Evolutionary conservation across 2,329 filamentous ascomycete genomes (phyloP).

Genomic region (Botrytis squamosa): DNA sequence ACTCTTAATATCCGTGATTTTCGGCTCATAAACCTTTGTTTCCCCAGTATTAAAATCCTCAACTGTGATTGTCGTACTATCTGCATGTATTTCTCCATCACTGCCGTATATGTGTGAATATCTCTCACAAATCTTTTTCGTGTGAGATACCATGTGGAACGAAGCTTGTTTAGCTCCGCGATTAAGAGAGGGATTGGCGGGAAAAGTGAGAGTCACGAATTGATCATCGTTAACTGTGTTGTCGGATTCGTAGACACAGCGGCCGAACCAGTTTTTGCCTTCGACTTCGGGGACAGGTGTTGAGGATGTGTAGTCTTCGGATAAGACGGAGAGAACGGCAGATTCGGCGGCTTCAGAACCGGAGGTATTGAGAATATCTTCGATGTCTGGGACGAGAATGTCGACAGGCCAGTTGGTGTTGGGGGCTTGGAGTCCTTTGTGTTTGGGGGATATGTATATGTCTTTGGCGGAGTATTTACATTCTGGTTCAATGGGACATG

Average conservation of each 20-base stretch:
- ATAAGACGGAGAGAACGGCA: slow-evolving; percentile 41
- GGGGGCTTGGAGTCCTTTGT: slow-evolving; percentile 58
- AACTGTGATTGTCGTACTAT: slow-evolving; percentile 73
- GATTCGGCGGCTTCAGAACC: slow-evolving; percentile 51
- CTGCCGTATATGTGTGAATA: slow-evolving; percentile 85
- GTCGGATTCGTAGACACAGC: slow-evolving; percentile 92
- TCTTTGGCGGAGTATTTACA: slow-evolving; percentile 86
- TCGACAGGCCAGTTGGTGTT: slow-evolving; percentile 79
- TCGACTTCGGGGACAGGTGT: slow-evolving; percentile 50
- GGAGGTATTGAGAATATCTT: slow-evolving; percentile 59
- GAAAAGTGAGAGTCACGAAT: slow-evolving; percentile 80
- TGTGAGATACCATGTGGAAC: slow-evolving; percentile 93
- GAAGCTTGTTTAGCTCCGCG: slow-evolving; percentile 75
- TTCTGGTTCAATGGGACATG: slow-evolving; percentile 68
- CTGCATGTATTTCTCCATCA: slow-evolving; percentile 80
- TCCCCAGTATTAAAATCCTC: slow-evolving; percentile 65
- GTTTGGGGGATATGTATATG: slow-evolving; percentile 55
- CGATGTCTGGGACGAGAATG: slow-evolving; percentile 89
- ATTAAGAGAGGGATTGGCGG: slow-evolving; percentile 28
- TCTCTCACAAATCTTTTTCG: slow-evolving; percentile 80
- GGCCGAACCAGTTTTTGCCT: slow-evolving; percentile 74
- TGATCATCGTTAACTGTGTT: slow-evolving; percentile 96
- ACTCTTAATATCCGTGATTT: slow-evolving; percentile 50
- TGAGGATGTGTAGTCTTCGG: slow-evolving; percentile 54
- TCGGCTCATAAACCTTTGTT: slow-evolving; percentile 56